Evolutionary conservation across 176 grass and related monocot species (phyloP).

Genomic region (Oryza officinalis): DNA sequence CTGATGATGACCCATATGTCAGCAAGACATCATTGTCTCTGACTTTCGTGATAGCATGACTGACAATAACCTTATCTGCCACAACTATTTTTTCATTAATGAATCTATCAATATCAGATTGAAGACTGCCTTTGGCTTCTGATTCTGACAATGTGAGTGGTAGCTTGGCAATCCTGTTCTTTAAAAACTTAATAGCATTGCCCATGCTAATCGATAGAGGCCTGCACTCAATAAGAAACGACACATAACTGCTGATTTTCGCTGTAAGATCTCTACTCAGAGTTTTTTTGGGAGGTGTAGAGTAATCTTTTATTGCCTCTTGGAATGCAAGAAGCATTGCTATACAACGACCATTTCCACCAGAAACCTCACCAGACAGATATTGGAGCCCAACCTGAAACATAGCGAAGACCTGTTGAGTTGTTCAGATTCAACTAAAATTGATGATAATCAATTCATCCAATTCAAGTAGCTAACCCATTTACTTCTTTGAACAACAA

Average conservation of each 20-base stretch:
- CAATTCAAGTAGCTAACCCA: constrained; percentile 8
- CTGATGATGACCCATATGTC: constrained; percentile 80
- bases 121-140: constrained; percentile 80
- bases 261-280: constrained; percentile 76
- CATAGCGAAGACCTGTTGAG: neutral
- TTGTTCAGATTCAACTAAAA: constrained; percentile 28
- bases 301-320: constrained; percentile 84
- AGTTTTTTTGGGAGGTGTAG: constrained; percentile 74
- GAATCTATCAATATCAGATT: constrained; percentile 91
- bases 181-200: constrained; percentile 86
- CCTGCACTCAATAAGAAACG: constrained; percentile 90
- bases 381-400: constrained; percentile 90
- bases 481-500: constrained; percentile 5
- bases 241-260: constrained; percentile 85
- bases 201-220: constrained; percentile 97
- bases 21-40: constrained; percentile 90
- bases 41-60: constrained; percentile 81
- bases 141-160: constrained; percentile 67
- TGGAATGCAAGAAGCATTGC: constrained; percentile 92
- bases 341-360: constrained; percentile 89
- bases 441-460: neutral
- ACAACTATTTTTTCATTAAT: constrained; percentile 90
- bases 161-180: constrained; percentile 75
- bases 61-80: constrained; percentile 86
- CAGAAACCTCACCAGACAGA: constrained; percentile 80